Percentiles rank a stretch among this genome's conserved stretches.
Evolutionary conservation across 805 yeast genomes (phyloP).

Genomic region (Lipomyces orientalis): DNA sequence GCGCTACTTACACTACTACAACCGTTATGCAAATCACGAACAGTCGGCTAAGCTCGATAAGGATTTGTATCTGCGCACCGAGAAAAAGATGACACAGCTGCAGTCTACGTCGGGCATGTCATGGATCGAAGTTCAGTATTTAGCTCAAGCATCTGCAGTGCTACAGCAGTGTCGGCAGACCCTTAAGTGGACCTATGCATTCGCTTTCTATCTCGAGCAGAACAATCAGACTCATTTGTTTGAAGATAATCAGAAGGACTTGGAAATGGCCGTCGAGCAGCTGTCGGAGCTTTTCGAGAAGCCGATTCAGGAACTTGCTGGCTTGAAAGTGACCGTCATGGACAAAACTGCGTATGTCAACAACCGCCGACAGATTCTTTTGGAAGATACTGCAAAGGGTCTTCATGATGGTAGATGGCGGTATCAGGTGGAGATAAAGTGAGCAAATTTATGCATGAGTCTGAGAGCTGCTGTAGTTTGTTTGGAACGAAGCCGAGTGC

Average conservation of each 20-base stretch:
- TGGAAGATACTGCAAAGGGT: constrained; percentile 54
- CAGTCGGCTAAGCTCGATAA: constrained; percentile 75
- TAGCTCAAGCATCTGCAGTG: constrained; percentile 71
- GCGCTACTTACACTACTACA: constrained; percentile 75
- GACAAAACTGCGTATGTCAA: constrained; percentile 53
- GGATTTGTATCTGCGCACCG: constrained; percentile 65
- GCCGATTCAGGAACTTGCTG: constrained; percentile 46
- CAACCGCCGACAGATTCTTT: constrained; percentile 50
- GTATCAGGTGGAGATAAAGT: constrained; percentile 39
- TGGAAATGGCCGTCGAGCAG: constrained; percentile 71
- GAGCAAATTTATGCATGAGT: not conserved
- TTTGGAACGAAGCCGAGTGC: not conserved
- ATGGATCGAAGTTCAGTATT: constrained; percentile 88
- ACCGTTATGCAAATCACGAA: constrained; percentile 76
- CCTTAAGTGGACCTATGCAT: constrained; percentile 89
- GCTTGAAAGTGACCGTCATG: constrained; percentile 50
- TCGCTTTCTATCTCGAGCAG: constrained; percentile 67
- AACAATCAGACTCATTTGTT: constrained; percentile 63
- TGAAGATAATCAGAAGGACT: constrained; percentile 70
- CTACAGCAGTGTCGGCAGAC: constrained; percentile 73
- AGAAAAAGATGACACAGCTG: constrained; percentile 63
- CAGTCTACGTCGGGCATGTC: constrained; percentile 71
- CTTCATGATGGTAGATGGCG: constrained; percentile 49
- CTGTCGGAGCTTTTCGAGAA: constrained; percentile 64
- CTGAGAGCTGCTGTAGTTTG: not conserved